Conservation (phyloP, 2,329 filamentous ascomycete genomes). For the Talaromyces sp. region DNA sequence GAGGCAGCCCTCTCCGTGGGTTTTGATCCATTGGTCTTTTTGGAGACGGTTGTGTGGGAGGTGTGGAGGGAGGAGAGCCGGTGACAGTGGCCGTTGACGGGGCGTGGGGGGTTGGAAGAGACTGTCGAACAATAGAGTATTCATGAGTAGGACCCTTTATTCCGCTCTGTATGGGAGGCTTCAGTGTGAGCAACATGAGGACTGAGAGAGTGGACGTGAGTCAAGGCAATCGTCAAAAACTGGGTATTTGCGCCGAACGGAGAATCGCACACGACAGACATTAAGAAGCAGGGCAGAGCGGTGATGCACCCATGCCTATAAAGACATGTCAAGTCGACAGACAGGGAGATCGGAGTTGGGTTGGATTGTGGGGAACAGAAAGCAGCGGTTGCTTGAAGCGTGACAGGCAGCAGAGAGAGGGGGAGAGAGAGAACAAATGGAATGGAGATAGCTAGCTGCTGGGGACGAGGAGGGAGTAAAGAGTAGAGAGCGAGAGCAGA, state of each 20-base stretch:
- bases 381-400: neutral
- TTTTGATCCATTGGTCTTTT: constrained; percentile 58
- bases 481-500: neutral
- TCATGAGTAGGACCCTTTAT: constrained; percentile 44
- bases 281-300: neutral
- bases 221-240: constrained; percentile 5
- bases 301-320: neutral
- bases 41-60: constrained; percentile 34
- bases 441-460: too few relatives aligned
- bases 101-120: constrained; percentile 33
- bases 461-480: neutral
- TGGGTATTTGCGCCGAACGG: neutral
- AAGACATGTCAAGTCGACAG: neutral
- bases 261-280: neutral
- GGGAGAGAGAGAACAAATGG: neutral
- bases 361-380: neutral
- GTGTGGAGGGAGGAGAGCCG: constrained; percentile 25
- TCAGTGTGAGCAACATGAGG: constrained; percentile 49
- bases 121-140: constrained; percentile 39
- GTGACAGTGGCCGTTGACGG: constrained; percentile 32
- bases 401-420: neutral
- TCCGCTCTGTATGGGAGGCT: constrained; percentile 44
- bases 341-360: neutral
- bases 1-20: constrained; percentile 64
- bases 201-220: constrained; percentile 13